Base-by-base conservation (phyloP, 768 basidiomycete genomes). In the Podaxis sp. region DNA sequence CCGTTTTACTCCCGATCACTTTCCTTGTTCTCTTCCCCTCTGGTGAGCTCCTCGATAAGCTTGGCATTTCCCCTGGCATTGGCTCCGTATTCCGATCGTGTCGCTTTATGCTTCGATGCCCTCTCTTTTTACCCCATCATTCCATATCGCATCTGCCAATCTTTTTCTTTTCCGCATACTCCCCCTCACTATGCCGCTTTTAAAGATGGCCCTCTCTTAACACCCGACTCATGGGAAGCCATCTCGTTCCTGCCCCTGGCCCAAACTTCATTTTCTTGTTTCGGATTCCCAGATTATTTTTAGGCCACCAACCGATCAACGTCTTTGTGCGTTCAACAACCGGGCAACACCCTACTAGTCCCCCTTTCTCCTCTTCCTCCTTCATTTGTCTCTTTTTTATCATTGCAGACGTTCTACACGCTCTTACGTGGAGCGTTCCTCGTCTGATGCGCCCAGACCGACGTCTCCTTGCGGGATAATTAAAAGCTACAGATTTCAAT, bases 51-150 rank as follows among this genome's bases (percentile, higher is more conserved):
- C 15, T 48, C 46, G 8, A 8, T 46, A 7, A 13, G 4, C 2
- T 7, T 50, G 1, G 12, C 20, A 24, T 0, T 50, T 24, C n/a
- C 22, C 49, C 12, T 22, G 7, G 26, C 2, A 24, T 50, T 50
- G 10, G 22, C 12, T 50, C 22, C 20, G 26, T 50, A n/a, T n/a
- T 46, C 17, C 44, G n/a, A 7, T 50, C 24, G 20, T 2, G 33
- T 38, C 53, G n/a, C 28, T 55, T 55, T 38, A 24, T 37, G 17
- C 22, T 56, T 36, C 17, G 37, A 60, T 64, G 17, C 20, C 53
- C 33, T 12, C 41, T 15, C 12, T 22, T 10, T 11, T 6, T 22
- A 24, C 12, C 11, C 26, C 26, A 50, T 50, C 49, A 26, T 50
- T 50, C 7, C 24, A 5, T 24, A 22, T 8, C 49, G 26, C 4